Evolutionary conservation across 768 basidiomycete species (phyloP).

Genomic region (Russula compacta): DNA sequence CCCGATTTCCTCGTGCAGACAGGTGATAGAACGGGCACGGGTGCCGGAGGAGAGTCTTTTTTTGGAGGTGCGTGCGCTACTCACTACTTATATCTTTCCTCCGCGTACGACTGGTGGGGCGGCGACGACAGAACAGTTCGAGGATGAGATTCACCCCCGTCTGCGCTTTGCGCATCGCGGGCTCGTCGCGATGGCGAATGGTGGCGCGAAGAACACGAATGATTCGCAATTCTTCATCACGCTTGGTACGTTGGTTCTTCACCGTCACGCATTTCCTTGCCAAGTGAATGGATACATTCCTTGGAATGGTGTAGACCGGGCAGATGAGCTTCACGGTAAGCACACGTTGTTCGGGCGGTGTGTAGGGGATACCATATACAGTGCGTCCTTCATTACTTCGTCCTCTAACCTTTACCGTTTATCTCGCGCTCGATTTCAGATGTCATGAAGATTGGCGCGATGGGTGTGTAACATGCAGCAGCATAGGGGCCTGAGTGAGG

Average conservation of each 20-base stretch:
- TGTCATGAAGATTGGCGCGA: slow-evolving; percentile 83
- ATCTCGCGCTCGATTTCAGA: slow-evolving; percentile 36
- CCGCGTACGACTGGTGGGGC: neutral
- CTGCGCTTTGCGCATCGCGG: slow-evolving; percentile 86
- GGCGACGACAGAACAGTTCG: slow-evolving; percentile 61
- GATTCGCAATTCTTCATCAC: slow-evolving; percentile 96
- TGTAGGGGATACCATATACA: slow-evolving; percentile 83
- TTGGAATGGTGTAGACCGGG: slow-evolving; percentile 47
- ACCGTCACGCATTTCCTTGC: neutral
- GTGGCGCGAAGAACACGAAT: slow-evolving; percentile 78
- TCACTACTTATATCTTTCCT: neutral
- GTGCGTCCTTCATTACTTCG: slow-evolving; percentile 34
- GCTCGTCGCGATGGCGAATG: slow-evolving; percentile 90
- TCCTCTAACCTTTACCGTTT: neutral
- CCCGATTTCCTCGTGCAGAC: slow-evolving; percentile 92
- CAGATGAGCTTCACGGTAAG: slow-evolving; percentile 89
- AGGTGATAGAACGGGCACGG: slow-evolving; percentile 87
- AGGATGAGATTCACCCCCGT: slow-evolving; percentile 90
- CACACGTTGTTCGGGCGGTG: slow-evolving; percentile 91
- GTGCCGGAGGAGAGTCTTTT: slow-evolving; percentile 88
- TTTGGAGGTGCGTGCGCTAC: slow-evolving; percentile 58
- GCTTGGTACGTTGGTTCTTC: slow-evolving; percentile 45
- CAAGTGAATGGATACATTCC: neutral
- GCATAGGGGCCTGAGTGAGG: neutral
- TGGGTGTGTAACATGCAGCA: slow-evolving; percentile 44